A percentile compares a stretch with the other conserved stretches of the same genome.
phyloP scores from a whole-genome alignment of 2,329 filamentous ascomycete species.

The Sporothrix brunneoviolacea region DNA sequence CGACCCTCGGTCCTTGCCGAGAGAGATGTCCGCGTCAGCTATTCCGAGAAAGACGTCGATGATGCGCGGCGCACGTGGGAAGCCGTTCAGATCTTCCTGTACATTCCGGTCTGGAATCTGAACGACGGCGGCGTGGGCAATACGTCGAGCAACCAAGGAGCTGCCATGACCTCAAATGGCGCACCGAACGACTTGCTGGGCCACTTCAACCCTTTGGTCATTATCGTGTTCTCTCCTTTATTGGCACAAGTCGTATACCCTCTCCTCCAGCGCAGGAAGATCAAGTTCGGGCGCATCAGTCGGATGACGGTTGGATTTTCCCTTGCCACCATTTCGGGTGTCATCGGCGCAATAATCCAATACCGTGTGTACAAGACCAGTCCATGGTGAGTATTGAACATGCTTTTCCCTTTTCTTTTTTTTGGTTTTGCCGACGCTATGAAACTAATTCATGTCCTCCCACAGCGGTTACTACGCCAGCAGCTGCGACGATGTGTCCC shows the following conservation, averaged over 20 bases:
- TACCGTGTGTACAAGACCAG: constrained; percentile 48
- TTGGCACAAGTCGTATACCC: constrained; percentile 51
- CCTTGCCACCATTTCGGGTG: constrained; percentile 28
- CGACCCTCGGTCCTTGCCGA: constrained; percentile 47
- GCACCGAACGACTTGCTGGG: constrained; percentile 55
- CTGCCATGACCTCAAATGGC: constrained; percentile 38
- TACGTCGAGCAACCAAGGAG: constrained; percentile 31
- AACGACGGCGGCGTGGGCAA: constrained; percentile 36
- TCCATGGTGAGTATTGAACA: constrained; percentile 35
- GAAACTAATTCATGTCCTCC: too few species aligned
- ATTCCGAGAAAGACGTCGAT: constrained; percentile 61
- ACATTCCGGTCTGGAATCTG: constrained; percentile 33
- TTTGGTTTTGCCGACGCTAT: too few species aligned
- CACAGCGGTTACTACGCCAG: constrained; percentile 35
- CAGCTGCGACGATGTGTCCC: constrained; percentile 29
- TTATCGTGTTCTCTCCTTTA: constrained; percentile 50
- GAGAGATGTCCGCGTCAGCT: constrained; percentile 48
- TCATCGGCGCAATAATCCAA: constrained; percentile 51
- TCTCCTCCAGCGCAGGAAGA: constrained; percentile 40
- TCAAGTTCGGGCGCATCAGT: constrained; percentile 52
- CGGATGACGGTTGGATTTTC: constrained; percentile 52
- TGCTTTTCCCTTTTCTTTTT: neutral
- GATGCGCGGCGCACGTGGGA: constrained; percentile 51
- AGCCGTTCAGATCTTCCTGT: constrained; percentile 35
- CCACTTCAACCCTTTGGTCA: constrained; percentile 53